phyloP scores from a whole-genome alignment of 1,284 basidiomycete genomes.

The Takashimella tepidaria region DNA sequence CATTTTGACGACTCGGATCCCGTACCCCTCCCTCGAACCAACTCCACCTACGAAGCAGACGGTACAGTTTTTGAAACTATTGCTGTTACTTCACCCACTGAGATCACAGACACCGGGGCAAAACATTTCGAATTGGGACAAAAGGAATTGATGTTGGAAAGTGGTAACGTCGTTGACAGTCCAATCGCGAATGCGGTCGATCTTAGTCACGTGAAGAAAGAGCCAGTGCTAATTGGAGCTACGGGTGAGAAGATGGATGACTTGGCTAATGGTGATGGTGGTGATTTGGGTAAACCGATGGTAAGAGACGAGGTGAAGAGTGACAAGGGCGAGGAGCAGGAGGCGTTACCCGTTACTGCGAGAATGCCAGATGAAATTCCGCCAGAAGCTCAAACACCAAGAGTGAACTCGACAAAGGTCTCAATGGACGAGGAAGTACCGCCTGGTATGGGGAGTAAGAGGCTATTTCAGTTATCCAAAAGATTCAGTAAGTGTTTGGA shows the following conservation, averaged over 20 bases:
- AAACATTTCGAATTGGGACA: no score
- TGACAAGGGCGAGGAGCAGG: conserved; percentile 1
- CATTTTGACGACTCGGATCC: not conserved
- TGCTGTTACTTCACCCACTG: not conserved
- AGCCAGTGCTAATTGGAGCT: not conserved
- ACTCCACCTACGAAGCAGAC: not conserved
- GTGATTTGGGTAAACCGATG: not conserved
- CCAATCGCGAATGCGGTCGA: not conserved
- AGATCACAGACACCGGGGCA: not conserved
- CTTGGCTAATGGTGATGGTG: not conserved
- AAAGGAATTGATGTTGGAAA: not conserved
- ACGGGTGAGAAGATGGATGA: not conserved
- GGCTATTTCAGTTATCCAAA: conserved; percentile 45
- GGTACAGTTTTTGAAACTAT: not conserved
- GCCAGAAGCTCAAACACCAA: not conserved
- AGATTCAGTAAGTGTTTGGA: conserved; percentile 38
- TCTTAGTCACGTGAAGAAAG: not conserved
- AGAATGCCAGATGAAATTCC: conserved; percentile 7
- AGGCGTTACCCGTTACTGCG: conserved; percentile 8
- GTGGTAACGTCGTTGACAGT: not conserved
- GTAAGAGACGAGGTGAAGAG: no score
- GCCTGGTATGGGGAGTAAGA: conserved; percentile 35
- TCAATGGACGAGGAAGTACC: conserved; percentile 22
- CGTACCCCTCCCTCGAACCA: not conserved
- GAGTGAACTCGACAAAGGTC: conserved; percentile 3